Evolutionary conservation across 306 rosid species (phyloP), one percentile per base, ranked within the genome.

Genomic region (Glycyrrhiza uralensis): DNA sequence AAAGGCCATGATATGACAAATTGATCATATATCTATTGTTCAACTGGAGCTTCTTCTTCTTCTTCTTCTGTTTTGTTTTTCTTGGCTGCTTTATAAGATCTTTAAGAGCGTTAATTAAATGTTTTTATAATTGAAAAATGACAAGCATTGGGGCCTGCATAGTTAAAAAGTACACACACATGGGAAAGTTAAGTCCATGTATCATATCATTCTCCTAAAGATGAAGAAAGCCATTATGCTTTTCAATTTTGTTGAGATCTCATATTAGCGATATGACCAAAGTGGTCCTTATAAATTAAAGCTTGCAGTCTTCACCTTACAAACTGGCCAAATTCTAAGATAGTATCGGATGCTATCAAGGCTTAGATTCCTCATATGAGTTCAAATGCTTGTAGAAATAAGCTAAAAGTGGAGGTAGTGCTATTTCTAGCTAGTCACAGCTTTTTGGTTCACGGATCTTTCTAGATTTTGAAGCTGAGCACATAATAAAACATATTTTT

Each of bases 371-470:
- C 15, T 32, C 23, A 32, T 29, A 30, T 9, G 11, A 54, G 55
- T 55, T n/a, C 18, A n/a, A 32, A 30, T 30, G 60, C 3, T 38
- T 9, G 30, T 38, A 19, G 52, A 52, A 63, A 49, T n/a, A n/a
- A n/a, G n/a, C n/a, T n/a, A n/a, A n/a, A n/a, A n/a, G n/a, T n/a
- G n/a, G n/a, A n/a, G n/a, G n/a, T n/a, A n/a, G n/a, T n/a, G n/a
- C n/a, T n/a, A 47, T 14, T 66, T 79, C 60, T 50, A 68, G 66
- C 45, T 36, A 42, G 33, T 51, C 59, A 61, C 45, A 26, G 12
- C 55, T 50, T 68, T 74, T 49, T 56, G 72, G 72, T 80, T 88
- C 89, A 91, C 92, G 89, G 93, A 89, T 86, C 17, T 65, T 75
- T 86, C 83, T 83, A 82, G 79, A 82, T 73, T 79, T 81, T 68